Percentiles rank a stretch among this genome's conserved stretches.
phyloP scores from a whole-genome alignment of 495 filamentous ascomycete species.

The Letharia columbiana region DNA sequence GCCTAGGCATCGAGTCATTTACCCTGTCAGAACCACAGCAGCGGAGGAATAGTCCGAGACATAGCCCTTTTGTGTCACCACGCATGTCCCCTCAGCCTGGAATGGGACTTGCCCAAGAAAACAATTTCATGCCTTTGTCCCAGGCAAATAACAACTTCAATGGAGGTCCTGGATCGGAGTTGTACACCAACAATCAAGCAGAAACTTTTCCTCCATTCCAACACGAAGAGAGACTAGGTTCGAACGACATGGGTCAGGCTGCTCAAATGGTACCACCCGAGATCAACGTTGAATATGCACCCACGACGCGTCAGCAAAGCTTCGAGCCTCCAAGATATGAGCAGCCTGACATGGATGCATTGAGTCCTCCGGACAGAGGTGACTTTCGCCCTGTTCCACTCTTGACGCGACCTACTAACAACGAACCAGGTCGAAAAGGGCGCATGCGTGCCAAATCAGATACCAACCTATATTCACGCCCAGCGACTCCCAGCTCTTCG shows the following conservation, averaged over 20 bases:
- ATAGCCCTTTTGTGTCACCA: conserved; percentile 82
- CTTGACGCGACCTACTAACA: conserved; percentile 27
- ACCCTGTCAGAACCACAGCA: conserved; percentile 67
- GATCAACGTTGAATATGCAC: conserved; percentile 90
- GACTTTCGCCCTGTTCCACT: conserved; percentile 29
- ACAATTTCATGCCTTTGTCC: conserved; percentile 42
- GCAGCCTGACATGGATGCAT: conserved; percentile 55
- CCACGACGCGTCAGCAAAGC: conserved; percentile 62
- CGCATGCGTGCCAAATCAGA: conserved; percentile 62
- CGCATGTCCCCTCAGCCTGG: conserved; percentile 66
- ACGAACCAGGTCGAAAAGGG: conserved; percentile 45
- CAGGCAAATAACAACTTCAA: conserved; percentile 41
- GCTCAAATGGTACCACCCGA: conserved; percentile 75
- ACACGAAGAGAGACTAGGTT: conserved; percentile 27
- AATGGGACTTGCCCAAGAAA: conserved; percentile 40
- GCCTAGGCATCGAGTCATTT: conserved; percentile 69
- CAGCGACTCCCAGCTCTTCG: conserved; percentile 27
- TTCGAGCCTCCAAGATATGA: conserved; percentile 61
- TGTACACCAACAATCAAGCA: conserved; percentile 42
- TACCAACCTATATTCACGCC: conserved; percentile 42
- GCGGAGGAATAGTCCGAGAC: conserved; percentile 59
- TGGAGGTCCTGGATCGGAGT: conserved; percentile 41
- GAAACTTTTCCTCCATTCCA: conserved; percentile 47
- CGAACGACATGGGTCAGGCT: conserved; percentile 55
- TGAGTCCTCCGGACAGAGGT: conserved; percentile 84